These are phyloP conservation scores for Austroboletus novae-zelandiae DNA, from an alignment of 1,284 basidiomycete genomes.

Conservation along the genomic window DNA sequence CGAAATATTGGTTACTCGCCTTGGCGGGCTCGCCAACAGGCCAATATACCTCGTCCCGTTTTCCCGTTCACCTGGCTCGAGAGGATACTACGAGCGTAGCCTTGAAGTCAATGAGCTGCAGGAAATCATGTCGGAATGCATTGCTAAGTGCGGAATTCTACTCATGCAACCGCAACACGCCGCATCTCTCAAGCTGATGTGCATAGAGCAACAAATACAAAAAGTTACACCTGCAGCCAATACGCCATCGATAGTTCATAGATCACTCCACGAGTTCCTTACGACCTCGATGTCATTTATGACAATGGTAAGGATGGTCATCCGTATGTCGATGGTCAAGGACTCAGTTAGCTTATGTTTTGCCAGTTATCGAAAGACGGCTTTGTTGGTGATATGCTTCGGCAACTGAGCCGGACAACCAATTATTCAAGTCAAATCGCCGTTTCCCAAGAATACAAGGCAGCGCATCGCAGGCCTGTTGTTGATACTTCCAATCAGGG, in stretches of 20 bases:
- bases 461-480: not conserved
- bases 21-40: slow-evolving; percentile 43
- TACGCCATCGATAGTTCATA: not conserved
- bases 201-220: slow-evolving; percentile 9
- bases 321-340: not conserved
- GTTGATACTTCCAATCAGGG: not conserved
- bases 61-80: too few relatives aligned
- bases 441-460: not conserved
- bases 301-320: not conserved
- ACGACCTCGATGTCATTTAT: not conserved
- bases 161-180: slow-evolving; percentile 52
- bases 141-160: slow-evolving; percentile 38
- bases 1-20: slow-evolving; percentile 42
- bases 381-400: not conserved
- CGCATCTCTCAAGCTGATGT: slow-evolving; percentile 36
- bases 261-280: not conserved
- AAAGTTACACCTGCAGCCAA: not conserved
- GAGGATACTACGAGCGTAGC: too few relatives aligned
- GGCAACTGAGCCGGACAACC: not conserved
- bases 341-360: too few relatives aligned
- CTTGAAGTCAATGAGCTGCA: not conserved
- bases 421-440: not conserved
- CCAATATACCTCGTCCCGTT: slow-evolving; percentile 50
- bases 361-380: not conserved
- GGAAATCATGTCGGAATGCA: slow-evolving; percentile 38